Conservation (phyloP, 345 rosid species). For the thale cress (Arabidopsis thaliana) region TAIR10.1 NC_003076.8:4613001-4613500, state of each 20-base stretch:
- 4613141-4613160: constrained; percentile 60
- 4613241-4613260: constrained; percentile 85
- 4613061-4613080: background rate
- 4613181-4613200: constrained; percentile 87
- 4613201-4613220: constrained; percentile 81
- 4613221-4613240: constrained; percentile 67
- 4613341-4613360: constrained; percentile 91
- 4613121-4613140: constrained; percentile 67
- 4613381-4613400: constrained; percentile 60
- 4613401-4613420: background rate
- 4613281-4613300: constrained; percentile 72
- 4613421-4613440: background rate
- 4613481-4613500: constrained; percentile 63
- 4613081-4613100: constrained; percentile 53
- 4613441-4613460: background rate
- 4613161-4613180: constrained; percentile 70
- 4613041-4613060: background rate
- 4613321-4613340: constrained; percentile 80
- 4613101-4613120: constrained; percentile 65
- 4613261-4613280: constrained; percentile 86
- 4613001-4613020: constrained; percentile 1
- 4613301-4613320: constrained; percentile 74
- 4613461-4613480: background rate
- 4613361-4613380: constrained; percentile 82
- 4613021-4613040: background rate